Percentiles rank a stretch among this genome's conserved stretches.
Evolutionary conservation across 2,329 filamentous ascomycete species (phyloP).

Genomic region (Xylaria sp.): DNA sequence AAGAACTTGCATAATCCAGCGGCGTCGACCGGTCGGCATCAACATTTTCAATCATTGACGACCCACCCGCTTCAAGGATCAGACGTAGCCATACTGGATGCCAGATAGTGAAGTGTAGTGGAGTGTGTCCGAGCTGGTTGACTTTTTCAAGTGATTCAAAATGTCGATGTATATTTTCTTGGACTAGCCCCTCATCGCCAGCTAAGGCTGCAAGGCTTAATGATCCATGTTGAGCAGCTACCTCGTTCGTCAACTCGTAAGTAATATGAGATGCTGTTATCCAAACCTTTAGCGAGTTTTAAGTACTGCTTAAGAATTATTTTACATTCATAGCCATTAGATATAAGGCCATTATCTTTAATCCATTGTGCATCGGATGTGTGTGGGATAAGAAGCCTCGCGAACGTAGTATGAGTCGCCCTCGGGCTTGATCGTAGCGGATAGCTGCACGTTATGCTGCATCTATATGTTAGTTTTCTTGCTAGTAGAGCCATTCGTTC

Average conservation of each 20-base stretch:
- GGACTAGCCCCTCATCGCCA: conserved; percentile 6
- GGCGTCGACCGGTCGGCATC: background rate
- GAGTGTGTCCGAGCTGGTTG: background rate
- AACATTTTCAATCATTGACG: background rate
- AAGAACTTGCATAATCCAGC: background rate
- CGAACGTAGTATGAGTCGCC: background rate
- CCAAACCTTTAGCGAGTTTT: conserved; percentile 20
- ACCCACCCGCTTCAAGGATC: background rate
- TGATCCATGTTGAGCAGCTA: conserved; percentile 18
- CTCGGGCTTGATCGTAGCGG: background rate
- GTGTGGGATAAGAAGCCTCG: background rate
- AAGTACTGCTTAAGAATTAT: background rate
- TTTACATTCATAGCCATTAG: no score
- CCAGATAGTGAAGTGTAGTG: background rate
- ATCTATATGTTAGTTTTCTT: background rate
- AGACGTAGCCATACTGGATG: conserved; percentile 7
- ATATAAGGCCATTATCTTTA: no score
- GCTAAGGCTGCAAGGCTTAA: conserved; percentile 19
- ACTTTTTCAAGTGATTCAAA: conserved; percentile 10
- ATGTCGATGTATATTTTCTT: background rate
- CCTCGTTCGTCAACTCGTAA: background rate
- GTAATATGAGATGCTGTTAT: background rate
- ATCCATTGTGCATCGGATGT: no score
- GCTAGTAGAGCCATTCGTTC: background rate
- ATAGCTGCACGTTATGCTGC: background rate